Evolutionary conservation across 352 stramenopile genomes (phyloP), one percentile per base, ranked within the genome.

Genomic region (Nothophytophthora sp.): DNA sequence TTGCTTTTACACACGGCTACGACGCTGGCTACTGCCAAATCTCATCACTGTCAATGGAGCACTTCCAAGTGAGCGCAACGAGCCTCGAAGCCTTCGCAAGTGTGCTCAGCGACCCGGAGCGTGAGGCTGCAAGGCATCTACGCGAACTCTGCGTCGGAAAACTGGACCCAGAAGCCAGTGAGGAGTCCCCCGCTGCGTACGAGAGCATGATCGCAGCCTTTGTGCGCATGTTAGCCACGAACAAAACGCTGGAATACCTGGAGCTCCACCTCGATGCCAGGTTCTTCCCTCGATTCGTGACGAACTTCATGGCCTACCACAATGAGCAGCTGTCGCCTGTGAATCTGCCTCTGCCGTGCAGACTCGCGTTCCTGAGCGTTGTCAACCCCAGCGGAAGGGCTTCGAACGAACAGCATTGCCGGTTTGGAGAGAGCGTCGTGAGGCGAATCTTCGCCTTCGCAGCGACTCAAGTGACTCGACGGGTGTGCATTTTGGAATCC

Each of bases 401-500:
- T n/a, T n/a, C n/a, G n/a, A n/a, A n/a, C n/a, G n/a, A n/a, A n/a
- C n/a, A n/a, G n/a, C n/a, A n/a, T 13, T 27, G 37, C 3, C 34
- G 18, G 9, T 8, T 63, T 32, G 39, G 25, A 50, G 22, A 39
- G 2, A 18, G 46, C 8, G 10, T 45, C 16, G 24, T 55, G 7
- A 30, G 38, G 28, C 41, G 15, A 19, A 37, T 70, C 24, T 58
- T 70, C 16, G 27, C 16, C 8, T 65, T 58, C 27, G 60, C 49
- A 34, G 48, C 49, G 4, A 38, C 23, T 8, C 43, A 36, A 12
- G 19, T 45, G 3, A 54, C 27, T 15, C 60, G 60, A 13, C 44
- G 40, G 5, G 37, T 70, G 11, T 62, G 42, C 18, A 58, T 70
- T 29, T 33, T 70, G 20, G 60, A 65, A 23, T 57, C 64, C 39